Evolutionary conservation across 2,329 filamentous ascomycete genomes (phyloP).

Genomic region (Aspergillus sp.): DNA sequence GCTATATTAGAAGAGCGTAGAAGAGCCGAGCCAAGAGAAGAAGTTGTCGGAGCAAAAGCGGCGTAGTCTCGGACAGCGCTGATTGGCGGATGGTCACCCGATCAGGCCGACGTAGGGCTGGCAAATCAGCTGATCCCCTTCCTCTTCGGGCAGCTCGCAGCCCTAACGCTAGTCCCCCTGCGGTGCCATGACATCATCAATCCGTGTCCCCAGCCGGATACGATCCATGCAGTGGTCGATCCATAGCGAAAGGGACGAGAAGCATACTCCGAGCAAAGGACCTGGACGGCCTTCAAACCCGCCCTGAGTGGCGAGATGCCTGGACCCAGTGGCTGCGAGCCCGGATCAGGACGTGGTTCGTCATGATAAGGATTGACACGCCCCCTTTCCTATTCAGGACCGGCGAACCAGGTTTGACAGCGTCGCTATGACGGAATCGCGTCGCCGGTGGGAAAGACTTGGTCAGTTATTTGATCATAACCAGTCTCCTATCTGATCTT

Average conservation of each 20-base stretch:
- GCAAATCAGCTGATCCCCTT: constrained; percentile 6
- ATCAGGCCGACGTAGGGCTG: constrained; percentile 1
- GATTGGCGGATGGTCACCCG: not conserved
- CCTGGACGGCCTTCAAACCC: not conserved
- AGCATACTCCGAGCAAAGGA: no score
- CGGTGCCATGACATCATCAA: not conserved
- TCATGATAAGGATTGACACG: not conserved
- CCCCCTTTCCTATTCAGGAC: not conserved
- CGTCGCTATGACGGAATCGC: constrained; percentile 19
- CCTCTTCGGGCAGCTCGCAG: not conserved
- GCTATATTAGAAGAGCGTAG: no score
- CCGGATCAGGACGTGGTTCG: not conserved
- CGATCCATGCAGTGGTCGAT: not conserved
- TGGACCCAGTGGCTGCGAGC: not conserved
- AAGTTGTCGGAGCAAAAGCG: not conserved
- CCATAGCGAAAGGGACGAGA: not conserved
- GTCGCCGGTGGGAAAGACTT: not conserved
- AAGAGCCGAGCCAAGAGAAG: not conserved
- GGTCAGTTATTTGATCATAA: not conserved
- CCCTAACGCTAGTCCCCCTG: constrained; percentile 5
- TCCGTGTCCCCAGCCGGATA: not conserved
- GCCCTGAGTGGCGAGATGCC: not conserved
- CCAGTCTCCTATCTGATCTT: not conserved
- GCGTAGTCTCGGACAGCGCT: not conserved
- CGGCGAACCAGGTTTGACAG: not conserved